These are phyloP conservation scores for Colletotrichum orchidophilum DNA, from an alignment of 2,329 filamentous ascomycete genomes.

Conservation along the genomic window DNA sequence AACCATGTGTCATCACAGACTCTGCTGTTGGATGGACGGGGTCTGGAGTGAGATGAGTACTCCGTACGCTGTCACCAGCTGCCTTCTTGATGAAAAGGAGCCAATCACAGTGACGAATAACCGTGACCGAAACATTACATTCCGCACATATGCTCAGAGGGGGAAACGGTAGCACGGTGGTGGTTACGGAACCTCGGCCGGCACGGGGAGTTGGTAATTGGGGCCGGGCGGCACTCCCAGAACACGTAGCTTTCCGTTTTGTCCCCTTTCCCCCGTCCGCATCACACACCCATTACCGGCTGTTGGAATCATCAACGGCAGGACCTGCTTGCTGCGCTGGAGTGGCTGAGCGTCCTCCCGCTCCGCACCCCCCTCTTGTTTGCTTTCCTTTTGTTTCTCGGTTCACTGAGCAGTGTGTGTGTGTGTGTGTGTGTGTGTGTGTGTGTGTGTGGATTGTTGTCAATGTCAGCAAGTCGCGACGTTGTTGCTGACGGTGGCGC, in stretches of 20 bases:
- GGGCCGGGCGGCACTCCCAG: slow-evolving; percentile 1
- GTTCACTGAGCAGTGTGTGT: no score
- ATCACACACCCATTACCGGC: background rate
- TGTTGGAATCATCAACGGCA: background rate
- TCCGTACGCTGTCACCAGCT: background rate
- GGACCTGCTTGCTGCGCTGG: background rate
- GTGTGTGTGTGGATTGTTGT: background rate
- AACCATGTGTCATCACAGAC: slow-evolving; percentile 30
- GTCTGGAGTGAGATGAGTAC: background rate
- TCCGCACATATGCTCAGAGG: no score
- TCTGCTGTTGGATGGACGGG: background rate
- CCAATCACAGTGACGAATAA: no score
- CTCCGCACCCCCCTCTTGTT: slow-evolving; percentile 14
- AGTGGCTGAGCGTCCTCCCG: slow-evolving; percentile 6
- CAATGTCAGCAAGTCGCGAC: slow-evolving; percentile 8
- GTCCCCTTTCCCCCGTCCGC: background rate
- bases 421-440: no score
- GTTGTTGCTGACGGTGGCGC: slow-evolving; percentile 18
- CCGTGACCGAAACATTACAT: no score
- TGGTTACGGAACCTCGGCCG: background rate
- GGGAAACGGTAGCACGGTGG: no score
- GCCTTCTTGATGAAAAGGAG: background rate
- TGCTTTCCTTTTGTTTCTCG: background rate
- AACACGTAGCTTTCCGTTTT: slow-evolving; percentile 15
- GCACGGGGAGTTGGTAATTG: background rate